A percentile compares a stretch with the other conserved stretches of the same genome.
These are phyloP conservation scores for Dipteronia sinensis DNA, from an alignment of 345 rosid genomes.

Conservation along the genomic window DNA sequence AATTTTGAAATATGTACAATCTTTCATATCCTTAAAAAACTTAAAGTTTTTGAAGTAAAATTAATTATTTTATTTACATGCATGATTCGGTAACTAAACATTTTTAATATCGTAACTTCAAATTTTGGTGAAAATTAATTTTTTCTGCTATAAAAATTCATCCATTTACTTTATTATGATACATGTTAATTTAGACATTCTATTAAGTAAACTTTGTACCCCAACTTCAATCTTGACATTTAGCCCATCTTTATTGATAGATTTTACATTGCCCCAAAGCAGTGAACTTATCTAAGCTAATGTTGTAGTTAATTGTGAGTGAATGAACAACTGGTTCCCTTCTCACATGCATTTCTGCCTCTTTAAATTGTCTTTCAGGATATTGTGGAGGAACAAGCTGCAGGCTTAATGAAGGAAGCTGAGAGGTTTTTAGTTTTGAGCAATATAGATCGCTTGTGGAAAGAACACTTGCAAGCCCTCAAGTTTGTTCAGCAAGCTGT, in stretches of 20 bases:
- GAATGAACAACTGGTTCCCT: neutral
- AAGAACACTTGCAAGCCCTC: conserved; percentile 94
- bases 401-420: conserved; percentile 90
- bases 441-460: conserved; percentile 95
- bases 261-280: neutral
- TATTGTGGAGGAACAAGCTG: conserved; percentile 78
- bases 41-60: neutral
- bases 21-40: neutral
- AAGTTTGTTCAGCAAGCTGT: conserved; percentile 98
- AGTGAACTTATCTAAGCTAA: neutral
- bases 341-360: neutral
- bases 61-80: neutral
- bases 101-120: neutral
- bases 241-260: neutral
- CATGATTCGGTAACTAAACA: neutral
- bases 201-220: neutral
- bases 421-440: conserved; percentile 85
- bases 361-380: conserved; percentile 41
- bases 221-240: neutral
- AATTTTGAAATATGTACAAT: neutral
- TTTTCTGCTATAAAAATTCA: neutral
- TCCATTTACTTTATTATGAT: neutral
- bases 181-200: neutral
- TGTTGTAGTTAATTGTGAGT: neutral
- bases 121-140: neutral